A percentile compares a stretch with the other conserved stretches of the same genome.
phyloP scores from a whole-genome alignment of 768 basidiomycete species.

The Tulasnella sp. region DNA sequence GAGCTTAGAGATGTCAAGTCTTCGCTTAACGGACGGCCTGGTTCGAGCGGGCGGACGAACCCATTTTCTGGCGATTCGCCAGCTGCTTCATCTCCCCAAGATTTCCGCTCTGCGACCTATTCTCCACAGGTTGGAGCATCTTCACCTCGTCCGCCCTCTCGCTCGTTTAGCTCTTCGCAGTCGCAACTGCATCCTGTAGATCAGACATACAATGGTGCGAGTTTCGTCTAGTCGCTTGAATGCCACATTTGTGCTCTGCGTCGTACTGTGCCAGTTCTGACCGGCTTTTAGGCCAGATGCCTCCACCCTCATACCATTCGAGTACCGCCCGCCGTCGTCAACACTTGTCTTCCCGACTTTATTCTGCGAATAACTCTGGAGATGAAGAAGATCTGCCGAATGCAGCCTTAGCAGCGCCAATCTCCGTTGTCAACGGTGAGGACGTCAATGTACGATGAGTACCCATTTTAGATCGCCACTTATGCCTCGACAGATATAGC shows the following conservation, averaged over 20 bases:
- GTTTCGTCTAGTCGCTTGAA: background rate
- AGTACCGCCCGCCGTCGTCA: constrained; percentile 12
- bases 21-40: background rate
- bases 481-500: constrained; percentile 26
- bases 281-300: constrained; percentile 18
- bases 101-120: constrained; percentile 8
- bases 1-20: constrained; percentile 30
- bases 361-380: constrained; percentile 32
- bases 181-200: constrained; percentile 19
- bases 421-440: constrained; percentile 33
- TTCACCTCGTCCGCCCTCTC: constrained; percentile 10
- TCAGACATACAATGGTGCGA: constrained; percentile 17
- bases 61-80: constrained; percentile 23
- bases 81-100: constrained; percentile 19
- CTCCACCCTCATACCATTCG: constrained; percentile 8
- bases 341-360: constrained; percentile 18
- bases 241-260: background rate
- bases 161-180: constrained; percentile 8
- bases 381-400: constrained; percentile 33
- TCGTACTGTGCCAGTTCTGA: background rate
- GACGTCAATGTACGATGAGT: background rate
- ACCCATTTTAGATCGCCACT: background rate
- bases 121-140: constrained; percentile 15
- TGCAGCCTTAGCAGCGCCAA: constrained; percentile 32
- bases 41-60: constrained; percentile 7